Conservation (phyloP, 2,329 filamentous ascomycete genomes). For the Blumeria graminis region DNA sequence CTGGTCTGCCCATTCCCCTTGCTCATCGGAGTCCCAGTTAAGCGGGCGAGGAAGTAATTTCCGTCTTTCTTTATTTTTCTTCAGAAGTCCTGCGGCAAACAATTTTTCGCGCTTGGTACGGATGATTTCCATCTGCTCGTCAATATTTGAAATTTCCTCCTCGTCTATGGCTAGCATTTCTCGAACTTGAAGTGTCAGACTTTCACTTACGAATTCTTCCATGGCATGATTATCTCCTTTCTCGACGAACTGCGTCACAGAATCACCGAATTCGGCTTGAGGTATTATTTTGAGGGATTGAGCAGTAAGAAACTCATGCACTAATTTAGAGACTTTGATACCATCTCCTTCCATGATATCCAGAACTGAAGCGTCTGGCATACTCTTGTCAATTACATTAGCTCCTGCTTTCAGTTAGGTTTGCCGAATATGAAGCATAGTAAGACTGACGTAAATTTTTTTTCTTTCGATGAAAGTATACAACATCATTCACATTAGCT, state of each 20-base stretch:
- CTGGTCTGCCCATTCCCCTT: constrained; percentile 61
- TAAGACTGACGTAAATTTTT: constrained; percentile 22
- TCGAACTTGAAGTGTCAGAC: constrained; percentile 43
- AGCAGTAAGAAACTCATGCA: constrained; percentile 64
- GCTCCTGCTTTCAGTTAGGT: constrained; percentile 13
- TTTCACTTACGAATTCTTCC: constrained; percentile 54
- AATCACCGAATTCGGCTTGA: constrained; percentile 78
- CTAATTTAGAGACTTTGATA: constrained; percentile 70
- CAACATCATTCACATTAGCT: constrained; percentile 80
- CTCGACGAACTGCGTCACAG: constrained; percentile 75
- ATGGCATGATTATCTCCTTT: constrained; percentile 91
- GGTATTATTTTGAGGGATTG: constrained; percentile 85
- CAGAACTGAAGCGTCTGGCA: constrained; percentile 39
- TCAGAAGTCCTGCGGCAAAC: constrained; percentile 39
- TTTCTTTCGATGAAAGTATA: constrained; percentile 84
- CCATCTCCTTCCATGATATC: constrained; percentile 41
- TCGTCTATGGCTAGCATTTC: constrained; percentile 42
- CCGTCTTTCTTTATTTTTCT: constrained; percentile 22
- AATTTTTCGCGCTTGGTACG: constrained; percentile 44
- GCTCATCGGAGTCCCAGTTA: constrained; percentile 71
- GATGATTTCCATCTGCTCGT: constrained; percentile 40
- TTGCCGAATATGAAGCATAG: background rate
- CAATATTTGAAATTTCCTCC: constrained; percentile 42
- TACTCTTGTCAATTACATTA: constrained; percentile 24
- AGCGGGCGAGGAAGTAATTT: constrained; percentile 53